Base-by-base conservation (phyloP, 331 rosid genomes). In the Quercus phellos region DNA sequence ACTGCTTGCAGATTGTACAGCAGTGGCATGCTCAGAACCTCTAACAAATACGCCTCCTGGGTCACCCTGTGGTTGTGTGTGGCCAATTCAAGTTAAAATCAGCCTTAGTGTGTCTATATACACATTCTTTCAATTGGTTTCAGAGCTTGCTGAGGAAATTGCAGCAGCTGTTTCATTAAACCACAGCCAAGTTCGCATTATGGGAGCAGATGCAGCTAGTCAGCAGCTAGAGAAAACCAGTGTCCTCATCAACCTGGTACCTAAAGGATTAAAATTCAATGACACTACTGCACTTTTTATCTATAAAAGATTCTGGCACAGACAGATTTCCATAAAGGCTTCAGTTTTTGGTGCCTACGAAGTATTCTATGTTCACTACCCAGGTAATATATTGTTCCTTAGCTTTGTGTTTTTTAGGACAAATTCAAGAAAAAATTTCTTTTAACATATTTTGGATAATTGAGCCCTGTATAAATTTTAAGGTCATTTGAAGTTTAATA, bases 61-160 rank as follows among this genome's bases (percentile, higher is more conserved):
- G 55, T 85, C 89, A 35, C 89, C 90, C 38, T 95, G 99, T 75
- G 94, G 96, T 61, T 95, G 99, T 78, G 98, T 95, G 68, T 70
- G 84, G 89, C 99, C 99, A 3, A 86, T 95, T 83, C 94, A 95
- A 88, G 96, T 92, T 75, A 86, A 91, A 80, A 85, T 95, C 55
- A 74, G 78, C 24, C 82, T 95, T 26, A 74, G 71, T 74, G 83
- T 91, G 63, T 79, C 96, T 59, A 86, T 91, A 86, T 91, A 90
- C 93, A 87, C 85, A 58, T 93, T 91, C 78, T 91, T 95, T 55
- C 90, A 98, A 74, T 53, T 89, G 70, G 91, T 92, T 72, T 83
- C 93, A 51, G 72, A 90, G 88, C 90, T 95, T 34, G 94, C 99
- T 35, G 78, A 85, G 80, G 96, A 91, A 74, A 90, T 95, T 55